phyloP scores from a whole-genome alignment of 2,329 filamentous ascomycete species.

The Phialophora expanda region DNA sequence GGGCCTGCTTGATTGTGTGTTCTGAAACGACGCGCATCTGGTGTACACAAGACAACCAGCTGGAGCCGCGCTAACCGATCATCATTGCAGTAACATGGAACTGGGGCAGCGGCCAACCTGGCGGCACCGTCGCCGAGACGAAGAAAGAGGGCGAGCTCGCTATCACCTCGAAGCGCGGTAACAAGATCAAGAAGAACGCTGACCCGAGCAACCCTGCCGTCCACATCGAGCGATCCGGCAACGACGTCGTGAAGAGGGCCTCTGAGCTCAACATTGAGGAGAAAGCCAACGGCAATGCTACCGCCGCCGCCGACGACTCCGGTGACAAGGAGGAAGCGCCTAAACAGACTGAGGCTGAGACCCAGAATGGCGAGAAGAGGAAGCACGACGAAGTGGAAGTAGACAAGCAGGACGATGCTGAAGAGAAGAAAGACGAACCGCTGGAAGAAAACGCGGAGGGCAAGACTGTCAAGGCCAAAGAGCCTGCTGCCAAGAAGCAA shows the following conservation, averaged over 20 bases:
- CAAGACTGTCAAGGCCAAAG: conserved; percentile 41
- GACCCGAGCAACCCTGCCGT: conserved; percentile 66
- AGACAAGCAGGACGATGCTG: conserved; percentile 25
- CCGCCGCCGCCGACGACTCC: conserved; percentile 41
- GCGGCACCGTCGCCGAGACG: conserved; percentile 62
- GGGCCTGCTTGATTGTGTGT: background rate
- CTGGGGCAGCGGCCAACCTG: conserved; percentile 62
- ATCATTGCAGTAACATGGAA: conserved; percentile 64
- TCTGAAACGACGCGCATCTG: conserved; percentile 3
- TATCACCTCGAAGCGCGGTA: conserved; percentile 66
- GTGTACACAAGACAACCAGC: background rate
- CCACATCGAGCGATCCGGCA: conserved; percentile 62
- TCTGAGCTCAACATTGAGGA: conserved; percentile 64
- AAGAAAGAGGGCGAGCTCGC: conserved; percentile 64
- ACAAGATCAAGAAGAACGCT: conserved; percentile 68
- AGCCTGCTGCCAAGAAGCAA: conserved; percentile 32
- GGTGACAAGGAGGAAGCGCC: conserved; percentile 44
- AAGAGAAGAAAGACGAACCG: conserved; percentile 22
- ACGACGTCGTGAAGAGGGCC: conserved; percentile 69
- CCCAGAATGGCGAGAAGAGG: conserved; percentile 26
- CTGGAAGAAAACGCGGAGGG: conserved; percentile 50
- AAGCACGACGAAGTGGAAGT: conserved; percentile 39
- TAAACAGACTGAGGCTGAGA: conserved; percentile 47
- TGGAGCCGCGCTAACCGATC: conserved; percentile 6
- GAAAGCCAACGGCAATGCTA: conserved; percentile 46